Conservation (phyloP, 2,329 filamentous ascomycete species). For the Penicillium paneum region DNA sequence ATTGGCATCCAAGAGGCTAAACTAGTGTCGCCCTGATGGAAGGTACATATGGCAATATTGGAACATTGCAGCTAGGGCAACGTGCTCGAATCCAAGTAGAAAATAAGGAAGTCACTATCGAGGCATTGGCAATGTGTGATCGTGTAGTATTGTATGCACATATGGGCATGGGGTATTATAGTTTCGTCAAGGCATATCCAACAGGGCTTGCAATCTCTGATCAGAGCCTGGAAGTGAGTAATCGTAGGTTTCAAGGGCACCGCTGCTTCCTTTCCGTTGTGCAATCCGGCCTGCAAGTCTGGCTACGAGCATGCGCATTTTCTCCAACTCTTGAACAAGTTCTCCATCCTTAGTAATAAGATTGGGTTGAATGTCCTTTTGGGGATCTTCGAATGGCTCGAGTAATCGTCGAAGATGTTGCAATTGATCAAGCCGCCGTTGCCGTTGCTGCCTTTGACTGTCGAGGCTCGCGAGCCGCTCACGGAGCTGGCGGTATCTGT, state of each 20-base stretch:
- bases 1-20: neutral
- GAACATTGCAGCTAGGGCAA: neutral
- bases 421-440: conserved; percentile 48
- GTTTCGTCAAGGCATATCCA: conserved; percentile 38
- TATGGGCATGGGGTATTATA: conserved; percentile 6
- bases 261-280: conserved; percentile 25
- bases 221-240: conserved; percentile 28
- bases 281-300: conserved; percentile 40
- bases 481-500: conserved; percentile 43
- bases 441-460: conserved; percentile 44
- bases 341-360: conserved; percentile 52
- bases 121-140: neutral
- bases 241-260: conserved; percentile 15
- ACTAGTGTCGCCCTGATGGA: conserved; percentile 9
- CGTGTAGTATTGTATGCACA: neutral
- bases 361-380: conserved; percentile 54
- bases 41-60: conserved; percentile 4
- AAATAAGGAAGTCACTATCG: neutral
- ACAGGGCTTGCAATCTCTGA: conserved; percentile 36
- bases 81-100: neutral
- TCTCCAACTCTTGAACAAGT: conserved; percentile 49
- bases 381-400: conserved; percentile 50
- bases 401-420: conserved; percentile 47
- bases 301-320: conserved; percentile 48
- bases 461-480: conserved; percentile 47